Base-by-base conservation (phyloP, 768 basidiomycete species). In the Lentinula raphanica region DNA sequence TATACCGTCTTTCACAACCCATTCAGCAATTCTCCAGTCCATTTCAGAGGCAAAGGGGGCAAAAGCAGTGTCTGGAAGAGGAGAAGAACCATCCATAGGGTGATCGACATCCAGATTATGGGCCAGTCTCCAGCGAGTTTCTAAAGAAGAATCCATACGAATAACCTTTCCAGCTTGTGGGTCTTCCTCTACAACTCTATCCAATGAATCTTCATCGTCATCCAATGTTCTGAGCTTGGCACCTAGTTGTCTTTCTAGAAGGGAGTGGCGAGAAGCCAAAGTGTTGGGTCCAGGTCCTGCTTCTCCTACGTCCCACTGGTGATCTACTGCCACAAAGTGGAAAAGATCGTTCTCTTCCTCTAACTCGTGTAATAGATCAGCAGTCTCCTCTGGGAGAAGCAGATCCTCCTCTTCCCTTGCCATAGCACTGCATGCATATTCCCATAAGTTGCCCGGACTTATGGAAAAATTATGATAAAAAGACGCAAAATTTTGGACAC, bases 21-120 rank as follows among this genome's bases (percentile, higher is more conserved):
- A n/a, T n/a, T n/a, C n/a, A n/a, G n/a, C 66, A 35, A 69, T 6
- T 29, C 62, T 62, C 63, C 62, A 69, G 42, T 68, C 64, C 2
- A 66, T 23, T 3, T 54, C 0, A 4, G 65, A 65, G 1, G 12
- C 3, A 49, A 69, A 69, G 1, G 63, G 68, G 3, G 64, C 59
- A 38, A 8, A 38, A 8, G 17, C 9, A 8, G 8, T 8, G 17
- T 38, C 36, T 8, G 36, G 36, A 38, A 17, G 36, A 38, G 36
- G 36, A 8, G 36, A 8, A 38, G 36, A 8, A 8, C 36, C 36
- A 38, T 38, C 36, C 36, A 38, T 38, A 38, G 36, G 36, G 8
- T 8, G 9, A 38, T 38, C 36, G 9, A 38, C 36, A 8, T 38
- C 36, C 8, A 38, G 36, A 38, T 38, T 38, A 38, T 38, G 36